Conservation (phyloP, 192 early-diverging fungal genomes). For the Coemansia sp. region DNA sequence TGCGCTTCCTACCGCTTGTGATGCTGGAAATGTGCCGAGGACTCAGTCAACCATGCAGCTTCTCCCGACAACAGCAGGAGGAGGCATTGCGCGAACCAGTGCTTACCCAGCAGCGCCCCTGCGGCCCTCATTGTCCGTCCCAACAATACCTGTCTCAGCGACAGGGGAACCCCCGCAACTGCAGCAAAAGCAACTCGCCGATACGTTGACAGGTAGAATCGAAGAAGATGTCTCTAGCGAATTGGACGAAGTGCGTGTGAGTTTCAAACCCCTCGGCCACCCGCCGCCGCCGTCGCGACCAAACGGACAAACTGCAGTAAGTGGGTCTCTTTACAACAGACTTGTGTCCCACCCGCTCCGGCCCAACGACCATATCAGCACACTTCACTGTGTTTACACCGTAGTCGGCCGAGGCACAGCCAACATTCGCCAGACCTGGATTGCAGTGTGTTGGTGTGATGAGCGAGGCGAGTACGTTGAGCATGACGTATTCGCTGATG, state of each 20-base stretch:
- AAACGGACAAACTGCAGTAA: neutral
- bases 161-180: slow-evolving; percentile 4
- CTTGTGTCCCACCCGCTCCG: slow-evolving; percentile 42
- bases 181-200: slow-evolving; percentile 9
- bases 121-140: neutral
- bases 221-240: slow-evolving; percentile 20
- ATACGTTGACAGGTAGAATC: neutral
- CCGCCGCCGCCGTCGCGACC: neutral
- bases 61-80: slow-evolving; percentile 1
- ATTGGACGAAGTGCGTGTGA: slow-evolving; percentile 34
- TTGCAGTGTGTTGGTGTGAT: slow-evolving; percentile 53
- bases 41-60: neutral
- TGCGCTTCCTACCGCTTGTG: neutral
- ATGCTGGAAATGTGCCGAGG: neutral
- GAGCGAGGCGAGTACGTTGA: slow-evolving; percentile 57
- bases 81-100: neutral
- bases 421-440: slow-evolving; percentile 17
- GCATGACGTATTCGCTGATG: slow-evolving; percentile 35
- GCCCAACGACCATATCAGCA: slow-evolving; percentile 25
- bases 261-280: slow-evolving; percentile 11
- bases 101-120: slow-evolving; percentile 10
- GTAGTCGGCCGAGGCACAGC: neutral
- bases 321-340: slow-evolving; percentile 4
- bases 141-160: neutral
- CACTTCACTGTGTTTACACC: slow-evolving; percentile 48